These are phyloP conservation scores for Colletotrichum falcatum DNA, from an alignment of 2,329 filamentous ascomycete genomes.

Conservation along the genomic window DNA sequence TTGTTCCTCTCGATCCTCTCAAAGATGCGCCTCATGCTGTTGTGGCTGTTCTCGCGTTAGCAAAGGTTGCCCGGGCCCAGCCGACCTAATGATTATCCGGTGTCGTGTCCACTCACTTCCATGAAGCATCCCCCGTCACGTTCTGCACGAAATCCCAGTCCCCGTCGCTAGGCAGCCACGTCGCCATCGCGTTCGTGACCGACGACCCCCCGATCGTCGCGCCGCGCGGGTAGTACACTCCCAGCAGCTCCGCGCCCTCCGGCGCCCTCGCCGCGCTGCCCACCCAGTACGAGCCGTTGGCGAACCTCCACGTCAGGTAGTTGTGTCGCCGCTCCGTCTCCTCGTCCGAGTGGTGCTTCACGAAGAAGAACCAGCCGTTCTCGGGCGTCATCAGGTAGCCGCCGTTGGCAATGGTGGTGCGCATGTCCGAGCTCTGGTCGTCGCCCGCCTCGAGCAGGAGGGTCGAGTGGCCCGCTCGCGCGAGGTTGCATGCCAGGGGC, in stretches of 20 bases:
- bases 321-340: background rate
- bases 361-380: conserved; percentile 32
- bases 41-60: conserved; percentile 44
- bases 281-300: conserved; percentile 51
- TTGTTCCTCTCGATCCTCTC: conserved; percentile 65
- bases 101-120: conserved; percentile 51
- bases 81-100: background rate
- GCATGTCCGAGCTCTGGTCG: background rate
- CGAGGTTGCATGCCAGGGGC: background rate
- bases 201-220: conserved; percentile 63
- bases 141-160: conserved; percentile 69
- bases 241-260: conserved; percentile 53
- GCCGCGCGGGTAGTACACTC: conserved; percentile 59
- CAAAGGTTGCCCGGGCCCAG: too few species aligned
- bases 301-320: conserved; percentile 54
- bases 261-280: conserved; percentile 46
- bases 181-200: conserved; percentile 70
- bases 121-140: conserved; percentile 70
- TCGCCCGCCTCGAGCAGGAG: background rate
- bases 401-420: conserved; percentile 25
- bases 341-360: background rate
- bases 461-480: background rate
- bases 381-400: background rate
- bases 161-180: conserved; percentile 66
- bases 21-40: conserved; percentile 71